Evolutionary conservation across 495 filamentous ascomycete genomes (phyloP), one percentile per base, ranked within the genome.

Genomic region (Penicillium ochrochloron): DNA sequence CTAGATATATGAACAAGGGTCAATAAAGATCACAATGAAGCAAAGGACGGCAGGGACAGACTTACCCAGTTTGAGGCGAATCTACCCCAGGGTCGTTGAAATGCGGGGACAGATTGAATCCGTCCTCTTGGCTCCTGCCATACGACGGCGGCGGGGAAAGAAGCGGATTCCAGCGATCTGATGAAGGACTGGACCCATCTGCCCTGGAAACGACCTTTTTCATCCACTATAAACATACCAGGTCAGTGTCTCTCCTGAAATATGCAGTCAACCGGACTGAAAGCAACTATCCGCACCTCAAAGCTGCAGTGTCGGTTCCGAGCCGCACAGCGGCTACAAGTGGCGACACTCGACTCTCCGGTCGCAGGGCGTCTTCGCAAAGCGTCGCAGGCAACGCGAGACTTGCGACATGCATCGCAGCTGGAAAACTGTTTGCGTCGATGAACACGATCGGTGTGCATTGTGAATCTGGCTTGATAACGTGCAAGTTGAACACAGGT

Each of bases 361-460:
- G 31, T 23, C 33, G 59, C 59, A 21, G 66, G 48, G 23, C 62
- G 66, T 51, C 46, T 35, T 58, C 64, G 59, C 58, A 68, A 46
- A 6, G 66, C 66, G 37, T 68, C 66, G 52, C 66, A 68, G 8
- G 58, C 58, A 19, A 68, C 66, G 23, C 66, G 66, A 46, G 66
- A 68, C 33, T 62, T 68, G 42, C 66, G 66, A 21, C 66, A 68
- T 2, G 62, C 51, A 62, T 68, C 66, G 44, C 66, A 68, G 54
- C 66, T 68, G 8, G 66, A 68, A 29, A 65, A 68, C 27, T 68
- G 66, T 23, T 60, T 68, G 25, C 66, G 66, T 34, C 66, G 66
- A 10, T 59, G 62, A 10, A 53, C 59, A 10, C 59, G 44, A 53
- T 62, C 53, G 15, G 37, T 52, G n/a, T 65, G 57, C 52, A 58